Conservation (phyloP, 139 green algal genomes). For the Closterium sp. region DNA sequence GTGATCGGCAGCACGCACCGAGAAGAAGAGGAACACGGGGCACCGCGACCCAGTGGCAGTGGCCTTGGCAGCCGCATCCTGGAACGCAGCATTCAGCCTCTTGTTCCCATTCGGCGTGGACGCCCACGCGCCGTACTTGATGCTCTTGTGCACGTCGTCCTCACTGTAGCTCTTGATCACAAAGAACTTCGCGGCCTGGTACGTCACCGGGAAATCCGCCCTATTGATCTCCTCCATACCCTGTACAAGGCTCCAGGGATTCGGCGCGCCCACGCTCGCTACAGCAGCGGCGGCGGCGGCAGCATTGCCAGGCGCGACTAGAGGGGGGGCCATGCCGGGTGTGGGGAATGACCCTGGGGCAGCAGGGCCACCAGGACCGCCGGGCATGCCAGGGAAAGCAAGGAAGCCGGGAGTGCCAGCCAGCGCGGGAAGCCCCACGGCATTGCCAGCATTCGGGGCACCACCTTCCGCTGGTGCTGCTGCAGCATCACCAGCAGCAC, state of each 20-base stretch:
- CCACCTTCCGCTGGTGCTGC: not conserved
- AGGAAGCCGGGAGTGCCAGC: not conserved
- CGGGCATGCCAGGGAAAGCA: not conserved
- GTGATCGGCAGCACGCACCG: not conserved
- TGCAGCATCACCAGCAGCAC: not conserved
- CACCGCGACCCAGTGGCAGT: not conserved
- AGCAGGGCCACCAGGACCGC: too few species aligned
- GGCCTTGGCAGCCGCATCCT: constrained; percentile 1
- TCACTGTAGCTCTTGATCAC: constrained; percentile 58
- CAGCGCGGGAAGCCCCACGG: not conserved
- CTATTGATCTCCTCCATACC: constrained; percentile 15
- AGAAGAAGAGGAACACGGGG: constrained; percentile 34
- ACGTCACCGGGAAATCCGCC: constrained; percentile 32
- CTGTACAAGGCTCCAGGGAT: not conserved
- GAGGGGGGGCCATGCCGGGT: not conserved
- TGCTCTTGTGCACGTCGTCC: constrained; percentile 58
- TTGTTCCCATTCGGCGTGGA: constrained; percentile 49
- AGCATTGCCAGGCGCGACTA: not conserved
- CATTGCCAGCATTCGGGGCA: not conserved
- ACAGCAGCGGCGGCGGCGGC: constrained; percentile 1
- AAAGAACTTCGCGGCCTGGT: constrained; percentile 48
- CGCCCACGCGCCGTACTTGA: constrained; percentile 55
- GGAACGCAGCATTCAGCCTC: constrained; percentile 42
- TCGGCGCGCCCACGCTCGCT: not conserved
- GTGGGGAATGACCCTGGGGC: not conserved